phyloP scores from a whole-genome alignment of 1,284 basidiomycete genomes.

The Ceratobasidium sp. region DNA sequence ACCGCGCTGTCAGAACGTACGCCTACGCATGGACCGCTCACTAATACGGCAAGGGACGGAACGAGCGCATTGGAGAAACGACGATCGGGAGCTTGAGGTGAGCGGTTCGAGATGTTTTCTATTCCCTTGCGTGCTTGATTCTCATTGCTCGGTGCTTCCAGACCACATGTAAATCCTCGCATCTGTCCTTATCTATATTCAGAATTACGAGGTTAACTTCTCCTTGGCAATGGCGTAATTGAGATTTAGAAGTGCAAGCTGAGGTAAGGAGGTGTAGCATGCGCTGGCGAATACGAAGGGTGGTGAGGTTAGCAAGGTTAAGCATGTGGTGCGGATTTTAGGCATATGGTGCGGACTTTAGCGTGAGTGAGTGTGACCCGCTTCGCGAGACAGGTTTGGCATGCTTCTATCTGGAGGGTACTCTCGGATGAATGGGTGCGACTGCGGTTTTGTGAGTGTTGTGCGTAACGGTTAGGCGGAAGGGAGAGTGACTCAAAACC shows the following conservation, averaged over 20 bases:
- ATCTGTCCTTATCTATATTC: constrained; percentile 32
- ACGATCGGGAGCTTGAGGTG: constrained; percentile 6
- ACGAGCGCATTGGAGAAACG: constrained; percentile 29
- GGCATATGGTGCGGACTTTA: no score
- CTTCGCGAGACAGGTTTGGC: neutral
- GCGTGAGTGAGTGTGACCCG: constrained; percentile 1
- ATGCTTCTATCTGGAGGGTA: constrained; percentile 2
- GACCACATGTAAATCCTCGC: neutral
- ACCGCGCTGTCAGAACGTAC: no score
- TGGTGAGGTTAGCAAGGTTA: neutral
- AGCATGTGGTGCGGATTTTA: neutral
- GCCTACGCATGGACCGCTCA: constrained; percentile 17
- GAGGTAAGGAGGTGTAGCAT: neutral
- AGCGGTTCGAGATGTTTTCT: neutral
- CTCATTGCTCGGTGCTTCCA: neutral
- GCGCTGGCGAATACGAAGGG: neutral
- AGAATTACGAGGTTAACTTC: neutral
- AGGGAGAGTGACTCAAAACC: neutral
- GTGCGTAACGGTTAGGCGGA: neutral
- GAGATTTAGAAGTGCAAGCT: neutral
- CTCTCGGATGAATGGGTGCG: neutral
- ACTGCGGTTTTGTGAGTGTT: neutral
- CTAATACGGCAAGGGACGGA: constrained; percentile 17
- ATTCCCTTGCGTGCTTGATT: neutral
- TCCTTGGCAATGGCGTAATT: constrained; percentile 17